Evolutionary conservation across 805 yeast genomes (phyloP).

Genomic region (Cyberlindnera nakhonratchasimensis): DNA sequence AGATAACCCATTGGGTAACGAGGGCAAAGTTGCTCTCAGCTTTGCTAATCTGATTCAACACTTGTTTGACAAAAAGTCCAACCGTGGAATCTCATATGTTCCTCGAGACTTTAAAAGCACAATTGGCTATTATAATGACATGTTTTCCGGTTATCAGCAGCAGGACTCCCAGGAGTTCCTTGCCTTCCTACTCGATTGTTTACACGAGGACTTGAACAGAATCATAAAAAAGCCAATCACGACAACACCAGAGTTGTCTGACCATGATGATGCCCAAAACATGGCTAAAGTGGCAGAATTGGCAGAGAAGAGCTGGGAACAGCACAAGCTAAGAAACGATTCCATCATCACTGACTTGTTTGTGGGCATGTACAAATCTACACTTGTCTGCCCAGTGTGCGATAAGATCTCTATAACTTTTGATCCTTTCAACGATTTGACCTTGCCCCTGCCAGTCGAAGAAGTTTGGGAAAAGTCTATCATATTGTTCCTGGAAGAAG

Average conservation of each 20-base stretch:
- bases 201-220: conserved; percentile 90
- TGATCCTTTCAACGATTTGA: conserved; percentile 89
- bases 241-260: conserved; percentile 80
- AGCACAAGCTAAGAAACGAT: conserved; percentile 76
- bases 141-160: conserved; percentile 79
- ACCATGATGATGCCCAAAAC: conserved; percentile 51
- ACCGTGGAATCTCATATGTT: conserved; percentile 15
- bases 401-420: conserved; percentile 77
- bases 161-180: conserved; percentile 94
- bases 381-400: conserved; percentile 85
- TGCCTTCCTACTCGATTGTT: conserved; percentile 80
- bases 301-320: conserved; percentile 76
- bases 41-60: conserved; percentile 68
- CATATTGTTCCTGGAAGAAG: conserved; percentile 55
- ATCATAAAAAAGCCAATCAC: conserved; percentile 78
- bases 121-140: conserved; percentile 72
- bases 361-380: conserved; percentile 88
- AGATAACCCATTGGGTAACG: conserved; percentile 80
- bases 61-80: conserved; percentile 40
- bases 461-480: conserved; percentile 69
- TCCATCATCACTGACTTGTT: conserved; percentile 82
- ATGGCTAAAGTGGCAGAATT: conserved; percentile 50
- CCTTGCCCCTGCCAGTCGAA: conserved; percentile 81
- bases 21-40: conserved; percentile 74
- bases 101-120: conserved; percentile 79